Percentiles rank a stretch among this genome's conserved stretches.
Evolutionary conservation across 768 basidiomycete species (phyloP).

Genomic region (Amanita pseudoporphyria): DNA sequence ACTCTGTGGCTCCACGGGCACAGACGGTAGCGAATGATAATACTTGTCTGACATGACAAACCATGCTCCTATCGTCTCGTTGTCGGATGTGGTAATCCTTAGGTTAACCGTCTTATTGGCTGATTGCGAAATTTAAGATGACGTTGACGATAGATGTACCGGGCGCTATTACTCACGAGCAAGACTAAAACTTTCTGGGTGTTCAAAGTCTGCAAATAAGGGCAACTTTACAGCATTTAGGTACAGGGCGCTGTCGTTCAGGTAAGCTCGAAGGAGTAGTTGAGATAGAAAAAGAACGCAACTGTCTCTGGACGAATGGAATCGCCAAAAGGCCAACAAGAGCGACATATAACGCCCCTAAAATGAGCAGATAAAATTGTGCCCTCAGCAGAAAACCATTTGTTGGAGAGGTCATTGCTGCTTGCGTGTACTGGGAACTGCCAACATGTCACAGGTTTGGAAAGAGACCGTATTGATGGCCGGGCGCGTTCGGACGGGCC

Average conservation of each 20-base stretch:
- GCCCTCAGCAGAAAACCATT: slow-evolving; percentile 9
- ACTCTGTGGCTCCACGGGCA: slow-evolving; percentile 26
- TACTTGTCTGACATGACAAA: slow-evolving; percentile 62
- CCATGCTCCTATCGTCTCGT: slow-evolving; percentile 79
- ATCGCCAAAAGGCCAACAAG: slow-evolving; percentile 44
- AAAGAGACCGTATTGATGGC: too few species aligned
- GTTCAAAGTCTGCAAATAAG: slow-evolving; percentile 47
- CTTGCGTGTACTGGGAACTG: too few species aligned
- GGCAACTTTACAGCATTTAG: slow-evolving; percentile 61
- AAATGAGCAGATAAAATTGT: slow-evolving; percentile 26
- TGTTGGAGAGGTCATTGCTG: not conserved
- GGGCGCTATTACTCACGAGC: slow-evolving; percentile 47
- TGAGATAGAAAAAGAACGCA: slow-evolving; percentile 23
- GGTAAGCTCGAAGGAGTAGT: slow-evolving; percentile 1
- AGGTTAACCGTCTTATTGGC: slow-evolving; percentile 75
- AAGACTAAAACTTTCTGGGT: slow-evolving; percentile 72
- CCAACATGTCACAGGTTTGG: too few species aligned
- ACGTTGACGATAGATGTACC: too few species aligned
- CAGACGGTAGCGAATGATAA: slow-evolving; percentile 40
- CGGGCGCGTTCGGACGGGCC: too few species aligned
- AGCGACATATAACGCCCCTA: slow-evolving; percentile 44
- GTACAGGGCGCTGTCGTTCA: slow-evolving; percentile 32
- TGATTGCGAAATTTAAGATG: slow-evolving; percentile 18
- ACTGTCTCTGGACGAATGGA: slow-evolving; percentile 62
- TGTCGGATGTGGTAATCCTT: slow-evolving; percentile 63